Evolutionary conservation across 805 yeast genomes (phyloP).

Genomic region (Ogataea corticis): DNA sequence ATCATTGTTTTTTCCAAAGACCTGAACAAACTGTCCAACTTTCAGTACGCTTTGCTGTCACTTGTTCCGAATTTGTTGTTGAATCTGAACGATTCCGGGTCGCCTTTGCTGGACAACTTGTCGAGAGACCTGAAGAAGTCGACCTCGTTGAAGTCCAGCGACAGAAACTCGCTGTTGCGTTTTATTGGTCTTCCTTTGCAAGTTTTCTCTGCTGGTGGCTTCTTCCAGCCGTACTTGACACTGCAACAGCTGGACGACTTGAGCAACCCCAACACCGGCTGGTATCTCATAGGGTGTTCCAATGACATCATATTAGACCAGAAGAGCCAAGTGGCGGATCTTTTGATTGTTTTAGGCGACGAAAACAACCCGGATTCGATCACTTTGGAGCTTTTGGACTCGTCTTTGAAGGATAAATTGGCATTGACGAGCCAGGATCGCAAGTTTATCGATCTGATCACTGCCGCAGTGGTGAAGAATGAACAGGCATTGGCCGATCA

Average conservation of each 20-base stretch:
- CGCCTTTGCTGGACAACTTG: constrained; percentile 62
- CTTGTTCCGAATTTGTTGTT: constrained; percentile 79
- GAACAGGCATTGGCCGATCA: constrained; percentile 9
- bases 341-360: constrained; percentile 67
- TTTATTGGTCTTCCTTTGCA: constrained; percentile 90
- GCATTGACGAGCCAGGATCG: constrained; percentile 62
- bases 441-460: constrained; percentile 67
- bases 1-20: constrained; percentile 77
- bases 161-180: constrained; percentile 69
- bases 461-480: constrained; percentile 47
- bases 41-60: constrained; percentile 81
- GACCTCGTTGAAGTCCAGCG: constrained; percentile 70
- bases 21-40: constrained; percentile 75
- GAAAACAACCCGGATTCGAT: constrained; percentile 26
- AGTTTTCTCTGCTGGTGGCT: constrained; percentile 79
- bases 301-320: constrained; percentile 77
- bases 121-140: constrained; percentile 55
- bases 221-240: constrained; percentile 93
- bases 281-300: constrained; percentile 83
- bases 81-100: constrained; percentile 73
- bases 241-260: constrained; percentile 85
- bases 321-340: constrained; percentile 60
- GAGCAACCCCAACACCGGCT: constrained; percentile 51
- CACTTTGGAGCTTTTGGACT: constrained; percentile 47
- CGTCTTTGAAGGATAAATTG: constrained; percentile 44